phyloP scores from a whole-genome alignment of 164 flowering plant species.

The Chimonanthus salicifolius region DNA sequence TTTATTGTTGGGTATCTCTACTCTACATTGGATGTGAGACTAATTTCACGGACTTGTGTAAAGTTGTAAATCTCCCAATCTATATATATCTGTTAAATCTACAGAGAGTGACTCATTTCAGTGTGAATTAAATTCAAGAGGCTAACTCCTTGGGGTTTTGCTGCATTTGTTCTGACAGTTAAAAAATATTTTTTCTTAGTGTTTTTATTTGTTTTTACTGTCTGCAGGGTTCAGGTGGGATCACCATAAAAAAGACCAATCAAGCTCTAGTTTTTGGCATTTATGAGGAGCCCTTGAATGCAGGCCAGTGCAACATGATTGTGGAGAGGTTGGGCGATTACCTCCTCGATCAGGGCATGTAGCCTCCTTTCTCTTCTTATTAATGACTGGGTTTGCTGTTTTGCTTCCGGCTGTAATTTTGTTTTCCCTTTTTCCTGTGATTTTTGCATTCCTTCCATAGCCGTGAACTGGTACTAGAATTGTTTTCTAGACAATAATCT shows the following conservation, averaged over 20 bases:
- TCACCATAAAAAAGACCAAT: slow-evolving; percentile 8
- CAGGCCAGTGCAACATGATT: slow-evolving; percentile 25
- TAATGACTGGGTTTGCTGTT: neutral
- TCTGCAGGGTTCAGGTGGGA: slow-evolving; percentile 10
- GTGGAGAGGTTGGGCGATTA: slow-evolving; percentile 21
- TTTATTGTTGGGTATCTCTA: no score
- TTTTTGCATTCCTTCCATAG: neutral
- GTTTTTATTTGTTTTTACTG: neutral
- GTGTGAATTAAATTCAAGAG: no score
- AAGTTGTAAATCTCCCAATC: no score
- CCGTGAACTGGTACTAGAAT: neutral
- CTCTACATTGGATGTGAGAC: no score
- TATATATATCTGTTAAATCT: no score
- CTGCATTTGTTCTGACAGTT: neutral
- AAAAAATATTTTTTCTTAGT: neutral
- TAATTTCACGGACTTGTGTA: no score
- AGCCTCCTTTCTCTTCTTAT: neutral
- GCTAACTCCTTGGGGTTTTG: no score
- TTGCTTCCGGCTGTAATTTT: neutral
- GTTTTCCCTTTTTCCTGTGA: neutral
- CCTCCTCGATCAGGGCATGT: slow-evolving; percentile 18
- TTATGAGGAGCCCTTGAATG: slow-evolving; percentile 20
- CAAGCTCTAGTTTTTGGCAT: slow-evolving; percentile 11
- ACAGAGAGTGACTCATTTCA: no score
- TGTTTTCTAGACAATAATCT: slow-evolving; percentile 1